Conservation (phyloP, 306 rosid genomes). For the Quercus mongolica region DNA sequence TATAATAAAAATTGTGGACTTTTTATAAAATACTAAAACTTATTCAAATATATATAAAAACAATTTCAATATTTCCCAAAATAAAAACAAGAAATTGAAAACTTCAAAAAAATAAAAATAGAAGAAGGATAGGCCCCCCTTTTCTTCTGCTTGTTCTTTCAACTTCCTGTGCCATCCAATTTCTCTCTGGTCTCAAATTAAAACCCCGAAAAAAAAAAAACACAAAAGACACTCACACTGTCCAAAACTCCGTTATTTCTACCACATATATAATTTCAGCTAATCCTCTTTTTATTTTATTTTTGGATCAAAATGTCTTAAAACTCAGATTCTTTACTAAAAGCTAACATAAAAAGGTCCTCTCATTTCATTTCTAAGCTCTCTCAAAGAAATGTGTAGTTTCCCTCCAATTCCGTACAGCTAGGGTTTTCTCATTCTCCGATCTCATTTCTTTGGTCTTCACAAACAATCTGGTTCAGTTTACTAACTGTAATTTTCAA, state of each 20-base stretch:
- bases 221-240: constrained; percentile 15
- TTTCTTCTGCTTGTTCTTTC: constrained; percentile 29
- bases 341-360: neutral
- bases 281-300: neutral
- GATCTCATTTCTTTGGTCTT: constrained; percentile 24
- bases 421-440: constrained; percentile 12
- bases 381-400: constrained; percentile 17
- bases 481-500: neutral
- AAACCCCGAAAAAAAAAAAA: constrained; percentile 23
- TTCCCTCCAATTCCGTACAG: constrained; percentile 20
- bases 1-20: too few species aligned
- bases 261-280: neutral
- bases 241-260: constrained; percentile 7
- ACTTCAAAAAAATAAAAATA: neutral
- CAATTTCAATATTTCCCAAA: too few species aligned
- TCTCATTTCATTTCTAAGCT: neutral
- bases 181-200: constrained; percentile 27
- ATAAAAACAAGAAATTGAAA: too few species aligned
- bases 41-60: too few species aligned
- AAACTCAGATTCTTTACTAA: neutral
- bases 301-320: neutral
- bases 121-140: constrained; percentile 21
- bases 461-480: constrained; percentile 15
- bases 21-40: too few species aligned
- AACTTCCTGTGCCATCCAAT: constrained; percentile 57